These are phyloP conservation scores for Ceratocystis albifundus DNA, from an alignment of 2,329 filamentous ascomycete genomes.

Conservation along the genomic window DNA sequence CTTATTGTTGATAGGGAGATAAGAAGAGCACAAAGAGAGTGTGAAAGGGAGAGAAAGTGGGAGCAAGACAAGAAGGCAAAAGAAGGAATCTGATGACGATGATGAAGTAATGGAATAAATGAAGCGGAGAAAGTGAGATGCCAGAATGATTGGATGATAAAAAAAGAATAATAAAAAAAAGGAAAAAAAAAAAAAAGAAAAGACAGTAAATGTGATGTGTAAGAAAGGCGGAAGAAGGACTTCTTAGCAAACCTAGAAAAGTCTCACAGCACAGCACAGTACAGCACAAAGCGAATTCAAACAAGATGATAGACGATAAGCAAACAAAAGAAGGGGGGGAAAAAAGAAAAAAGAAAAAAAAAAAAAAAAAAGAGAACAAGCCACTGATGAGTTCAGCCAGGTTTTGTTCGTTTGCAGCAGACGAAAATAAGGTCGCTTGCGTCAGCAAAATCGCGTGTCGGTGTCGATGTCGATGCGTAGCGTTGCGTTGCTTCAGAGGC, in stretches of 20 bases:
- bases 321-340: not conserved
- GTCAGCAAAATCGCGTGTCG: slow-evolving; percentile 10
- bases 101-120: not conserved
- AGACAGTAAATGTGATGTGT: slow-evolving; percentile 8
- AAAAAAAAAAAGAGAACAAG: not conserved
- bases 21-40: not conserved
- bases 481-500: not conserved
- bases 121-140: not conserved
- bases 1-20: not conserved
- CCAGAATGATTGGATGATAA: slow-evolving; percentile 6
- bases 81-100: not conserved
- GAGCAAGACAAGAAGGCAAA: not conserved
- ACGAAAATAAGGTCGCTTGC: slow-evolving; percentile 10
- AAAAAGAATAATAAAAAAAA: slow-evolving; percentile 9
- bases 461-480: too few species aligned
- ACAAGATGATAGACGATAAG: not conserved
- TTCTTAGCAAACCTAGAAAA: too few species aligned
- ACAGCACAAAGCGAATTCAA: not conserved
- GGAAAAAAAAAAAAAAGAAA: slow-evolving; percentile 5
- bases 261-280: not conserved
- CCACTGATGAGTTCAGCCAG: not conserved
- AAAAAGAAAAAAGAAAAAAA: not conserved
- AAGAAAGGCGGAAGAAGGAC: not conserved
- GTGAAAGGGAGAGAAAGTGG: too few species aligned
- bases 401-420: not conserved